These are phyloP conservation scores for Exutisphaerella laricina DNA, from an alignment of 2,329 filamentous ascomycete species.

Conservation along the genomic window DNA sequence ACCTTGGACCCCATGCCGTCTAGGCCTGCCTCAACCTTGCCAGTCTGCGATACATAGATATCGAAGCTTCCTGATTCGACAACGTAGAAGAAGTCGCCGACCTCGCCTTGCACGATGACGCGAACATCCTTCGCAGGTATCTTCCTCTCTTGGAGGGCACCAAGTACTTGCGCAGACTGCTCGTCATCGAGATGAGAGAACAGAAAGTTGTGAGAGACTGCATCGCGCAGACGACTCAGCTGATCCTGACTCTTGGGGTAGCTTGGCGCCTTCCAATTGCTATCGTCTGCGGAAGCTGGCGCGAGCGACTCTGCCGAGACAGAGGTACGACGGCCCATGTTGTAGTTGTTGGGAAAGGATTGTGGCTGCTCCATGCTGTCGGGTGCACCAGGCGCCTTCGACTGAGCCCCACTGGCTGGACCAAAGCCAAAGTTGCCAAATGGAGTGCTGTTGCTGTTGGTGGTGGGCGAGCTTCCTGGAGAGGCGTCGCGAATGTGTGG, in stretches of 20 bases:
- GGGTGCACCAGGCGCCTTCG: slow-evolving; percentile 36
- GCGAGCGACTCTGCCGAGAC: slow-evolving; percentile 96
- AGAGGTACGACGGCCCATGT: slow-evolving; percentile 85
- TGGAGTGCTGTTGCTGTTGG: slow-evolving; percentile 28
- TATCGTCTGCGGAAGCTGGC: slow-evolving; percentile 72
- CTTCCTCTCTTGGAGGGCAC: slow-evolving; percentile 87
- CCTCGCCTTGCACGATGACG: slow-evolving; percentile 92
- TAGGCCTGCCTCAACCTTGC: slow-evolving; percentile 69
- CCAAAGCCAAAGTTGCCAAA: slow-evolving; percentile 35
- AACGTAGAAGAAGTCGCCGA: slow-evolving; percentile 96
- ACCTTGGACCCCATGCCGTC: slow-evolving; percentile 82
- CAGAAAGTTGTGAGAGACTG: slow-evolving; percentile 85
- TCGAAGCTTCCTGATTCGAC: slow-evolving; percentile 89
- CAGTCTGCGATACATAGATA: slow-evolving; percentile 77
- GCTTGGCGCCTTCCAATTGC: slow-evolving; percentile 83
- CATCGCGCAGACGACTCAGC: slow-evolving; percentile 67
- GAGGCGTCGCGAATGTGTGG: slow-evolving; percentile 47
- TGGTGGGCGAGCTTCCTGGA: slow-evolving; percentile 33
- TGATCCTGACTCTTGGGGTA: slow-evolving; percentile 82
- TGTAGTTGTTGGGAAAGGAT: slow-evolving; percentile 85
- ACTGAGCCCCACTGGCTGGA: slow-evolving; percentile 14
- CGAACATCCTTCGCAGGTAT: slow-evolving; percentile 86
- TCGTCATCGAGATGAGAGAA: slow-evolving; percentile 95
- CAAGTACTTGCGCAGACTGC: slow-evolving; percentile 78
- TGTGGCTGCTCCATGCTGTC: slow-evolving; percentile 51